Evolutionary conservation across 1,284 basidiomycete species (phyloP).

Genomic region (Ustilago tritici): DNA sequence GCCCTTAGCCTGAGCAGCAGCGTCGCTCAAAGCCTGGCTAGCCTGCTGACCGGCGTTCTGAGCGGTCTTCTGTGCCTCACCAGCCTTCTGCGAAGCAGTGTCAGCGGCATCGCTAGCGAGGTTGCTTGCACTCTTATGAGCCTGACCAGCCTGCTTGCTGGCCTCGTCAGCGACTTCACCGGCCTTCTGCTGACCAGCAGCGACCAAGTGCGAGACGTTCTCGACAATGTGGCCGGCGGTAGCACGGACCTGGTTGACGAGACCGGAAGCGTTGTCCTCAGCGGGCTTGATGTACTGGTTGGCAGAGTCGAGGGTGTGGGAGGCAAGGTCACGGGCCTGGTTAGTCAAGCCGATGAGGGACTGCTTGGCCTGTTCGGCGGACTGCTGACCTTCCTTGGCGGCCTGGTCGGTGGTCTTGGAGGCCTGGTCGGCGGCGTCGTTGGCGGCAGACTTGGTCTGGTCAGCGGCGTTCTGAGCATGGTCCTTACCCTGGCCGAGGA

Average conservation of each 20-base stretch:
- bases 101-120: conserved; percentile 26
- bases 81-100: conserved; percentile 37
- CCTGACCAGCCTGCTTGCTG: conserved; percentile 35
- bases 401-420: conserved; percentile 39
- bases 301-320: conserved; percentile 55
- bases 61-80: conserved; percentile 25
- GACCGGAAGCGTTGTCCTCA: conserved; percentile 36
- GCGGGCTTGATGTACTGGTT: conserved; percentile 61
- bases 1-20: conserved; percentile 50
- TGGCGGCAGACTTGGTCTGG: conserved; percentile 48
- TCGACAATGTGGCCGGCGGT: conserved; percentile 49
- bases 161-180: conserved; percentile 48
- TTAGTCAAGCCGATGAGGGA: conserved; percentile 47
- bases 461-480: conserved; percentile 42
- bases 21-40: conserved; percentile 47
- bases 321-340: conserved; percentile 55
- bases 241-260: conserved; percentile 48
- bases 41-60: conserved; percentile 36
- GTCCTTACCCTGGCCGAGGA: conserved; percentile 49
- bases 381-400: conserved; percentile 49
- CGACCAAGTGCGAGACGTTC: conserved; percentile 40
- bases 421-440: conserved; percentile 51
- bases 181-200: conserved; percentile 46
- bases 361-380: conserved; percentile 55
- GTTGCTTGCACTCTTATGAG: conserved; percentile 20